Percentiles rank a stretch among this genome's conserved stretches.
Evolutionary conservation across 1,284 basidiomycete species (phyloP).

Genomic region (Tremellales sp.): DNA sequence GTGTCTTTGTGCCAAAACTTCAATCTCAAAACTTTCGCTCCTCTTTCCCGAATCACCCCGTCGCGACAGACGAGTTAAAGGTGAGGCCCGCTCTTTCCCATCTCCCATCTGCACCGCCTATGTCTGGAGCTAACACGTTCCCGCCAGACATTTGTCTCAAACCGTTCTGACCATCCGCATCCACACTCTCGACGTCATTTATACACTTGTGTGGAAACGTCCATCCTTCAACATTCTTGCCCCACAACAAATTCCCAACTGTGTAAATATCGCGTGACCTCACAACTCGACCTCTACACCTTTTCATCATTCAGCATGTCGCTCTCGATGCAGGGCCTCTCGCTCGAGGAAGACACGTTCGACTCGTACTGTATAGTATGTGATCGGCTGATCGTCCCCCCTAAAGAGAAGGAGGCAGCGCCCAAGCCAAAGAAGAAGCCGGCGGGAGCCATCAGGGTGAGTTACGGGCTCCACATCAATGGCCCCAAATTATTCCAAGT

Average conservation of each 20-base stretch:
- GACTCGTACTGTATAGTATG: slow-evolving; percentile 44
- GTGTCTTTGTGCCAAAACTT: background rate
- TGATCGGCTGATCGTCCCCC: slow-evolving; percentile 33
- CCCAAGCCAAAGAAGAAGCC: slow-evolving; percentile 26
- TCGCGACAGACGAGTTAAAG: no score
- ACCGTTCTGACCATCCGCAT: no score
- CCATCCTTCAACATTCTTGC: background rate
- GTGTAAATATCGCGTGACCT: background rate
- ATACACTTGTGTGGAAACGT: background rate
- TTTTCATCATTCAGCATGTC: background rate
- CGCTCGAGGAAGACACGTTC: slow-evolving; percentile 17
- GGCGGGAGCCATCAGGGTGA: slow-evolving; percentile 39
- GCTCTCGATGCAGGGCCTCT: background rate
- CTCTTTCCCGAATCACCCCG: no score
- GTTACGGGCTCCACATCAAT: slow-evolving; percentile 5
- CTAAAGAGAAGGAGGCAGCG: slow-evolving; percentile 12
- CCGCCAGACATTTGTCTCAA: background rate
- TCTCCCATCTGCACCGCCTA: background rate
- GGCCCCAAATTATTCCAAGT: background rate
- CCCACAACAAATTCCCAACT: no score
- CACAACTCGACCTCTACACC: background rate
- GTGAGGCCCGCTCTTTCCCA: background rate
- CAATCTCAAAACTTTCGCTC: background rate
- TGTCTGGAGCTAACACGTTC: background rate
- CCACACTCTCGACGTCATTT: background rate